Conservation (phyloP, 768 basidiomycete genomes). For the Cytidiella melzeri region DNA sequence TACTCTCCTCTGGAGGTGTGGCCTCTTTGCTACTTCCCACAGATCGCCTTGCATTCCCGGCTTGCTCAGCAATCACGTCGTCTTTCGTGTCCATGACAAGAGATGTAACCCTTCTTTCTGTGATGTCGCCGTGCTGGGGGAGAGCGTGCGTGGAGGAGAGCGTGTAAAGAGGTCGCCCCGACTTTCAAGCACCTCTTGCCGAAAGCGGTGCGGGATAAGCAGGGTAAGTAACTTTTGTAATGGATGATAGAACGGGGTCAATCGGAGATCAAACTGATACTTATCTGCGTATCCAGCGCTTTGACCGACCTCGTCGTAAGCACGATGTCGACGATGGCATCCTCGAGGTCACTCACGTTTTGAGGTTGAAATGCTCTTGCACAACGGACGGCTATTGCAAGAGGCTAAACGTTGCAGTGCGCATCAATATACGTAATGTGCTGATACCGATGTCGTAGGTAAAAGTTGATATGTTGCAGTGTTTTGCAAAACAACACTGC, state of each 20-base stretch:
- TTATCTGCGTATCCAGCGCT: neutral
- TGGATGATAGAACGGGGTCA: neutral
- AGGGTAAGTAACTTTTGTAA: neutral
- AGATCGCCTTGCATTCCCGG: neutral
- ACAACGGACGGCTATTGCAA: too few relatives aligned
- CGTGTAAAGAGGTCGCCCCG: neutral
- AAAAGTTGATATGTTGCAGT: too few relatives aligned
- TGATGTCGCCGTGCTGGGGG: neutral
- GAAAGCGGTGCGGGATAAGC: neutral
- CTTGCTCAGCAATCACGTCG: neutral
- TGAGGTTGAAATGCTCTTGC: too few relatives aligned
- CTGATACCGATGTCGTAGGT: too few relatives aligned
- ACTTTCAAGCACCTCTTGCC: neutral
- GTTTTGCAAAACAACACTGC: too few relatives aligned
- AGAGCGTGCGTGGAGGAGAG: neutral
- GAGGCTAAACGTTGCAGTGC: too few relatives aligned
- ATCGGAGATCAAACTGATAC: neutral
- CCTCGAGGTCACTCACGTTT: too few relatives aligned
- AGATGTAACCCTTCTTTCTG: neutral
- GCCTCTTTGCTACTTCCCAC: neutral
- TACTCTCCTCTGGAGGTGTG: slow-evolving; percentile 4
- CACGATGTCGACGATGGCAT: too few relatives aligned
- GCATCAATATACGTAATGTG: too few relatives aligned
- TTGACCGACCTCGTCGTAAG: too few relatives aligned
- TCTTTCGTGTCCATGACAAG: neutral